Conservation (phyloP, 257 asterid genomes). For the Gentiana straminea region DNA sequence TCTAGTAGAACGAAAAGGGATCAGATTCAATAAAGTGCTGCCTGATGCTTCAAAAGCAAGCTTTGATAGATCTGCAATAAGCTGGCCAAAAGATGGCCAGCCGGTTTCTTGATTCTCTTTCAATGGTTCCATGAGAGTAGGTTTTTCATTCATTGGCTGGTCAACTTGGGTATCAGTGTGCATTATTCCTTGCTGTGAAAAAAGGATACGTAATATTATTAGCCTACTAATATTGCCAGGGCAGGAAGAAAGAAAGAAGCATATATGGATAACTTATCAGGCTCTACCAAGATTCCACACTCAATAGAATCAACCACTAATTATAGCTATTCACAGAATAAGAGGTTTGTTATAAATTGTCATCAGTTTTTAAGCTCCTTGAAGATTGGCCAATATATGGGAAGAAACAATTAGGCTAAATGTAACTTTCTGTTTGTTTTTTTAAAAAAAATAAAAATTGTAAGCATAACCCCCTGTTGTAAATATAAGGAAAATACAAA, state of each 20-base stretch:
- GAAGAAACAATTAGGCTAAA: too few relatives aligned
- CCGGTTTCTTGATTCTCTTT: constrained; percentile 66
- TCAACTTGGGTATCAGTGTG: constrained; percentile 27
- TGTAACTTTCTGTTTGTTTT: too few relatives aligned
- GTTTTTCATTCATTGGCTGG: constrained; percentile 30
- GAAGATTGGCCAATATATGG: too few relatives aligned
- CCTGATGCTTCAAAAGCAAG: constrained; percentile 51
- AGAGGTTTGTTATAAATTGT: too few relatives aligned
- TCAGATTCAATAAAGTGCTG: constrained; percentile 28
- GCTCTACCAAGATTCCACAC: neutral
- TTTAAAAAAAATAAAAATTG: too few relatives aligned
- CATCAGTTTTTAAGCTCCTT: too few relatives aligned
- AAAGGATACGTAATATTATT: neutral
- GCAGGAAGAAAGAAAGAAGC: neutral
- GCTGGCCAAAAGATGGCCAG: constrained; percentile 91
- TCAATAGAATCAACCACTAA: too few relatives aligned
- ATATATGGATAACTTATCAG: too few relatives aligned
- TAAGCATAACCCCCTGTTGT: neutral
- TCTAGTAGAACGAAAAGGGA: constrained; percentile 30
- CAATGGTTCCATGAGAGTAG: constrained; percentile 24
- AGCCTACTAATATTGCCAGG: neutral
- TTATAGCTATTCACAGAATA: too few relatives aligned
- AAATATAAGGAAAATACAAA: neutral
- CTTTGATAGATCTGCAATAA: constrained; percentile 56
- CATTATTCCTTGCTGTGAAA: constrained; percentile 38